These are phyloP conservation scores for Candolleomyces eurysporus DNA, from an alignment of 768 basidiomycete species.

Conservation along the genomic window DNA sequence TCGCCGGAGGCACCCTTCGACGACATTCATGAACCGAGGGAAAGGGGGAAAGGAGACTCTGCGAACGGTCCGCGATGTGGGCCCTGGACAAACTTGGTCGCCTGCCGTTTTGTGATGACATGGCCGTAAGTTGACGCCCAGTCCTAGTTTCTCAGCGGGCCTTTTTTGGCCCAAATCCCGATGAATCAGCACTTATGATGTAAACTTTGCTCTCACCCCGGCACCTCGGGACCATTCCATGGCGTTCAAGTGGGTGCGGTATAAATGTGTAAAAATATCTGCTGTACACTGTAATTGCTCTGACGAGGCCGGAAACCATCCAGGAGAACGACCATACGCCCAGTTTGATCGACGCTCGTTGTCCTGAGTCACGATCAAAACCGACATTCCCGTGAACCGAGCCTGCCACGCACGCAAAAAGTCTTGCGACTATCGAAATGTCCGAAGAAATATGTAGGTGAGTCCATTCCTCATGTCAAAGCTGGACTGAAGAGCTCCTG, in stretches of 20 bases:
- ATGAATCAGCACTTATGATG: not conserved
- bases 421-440: too few species aligned
- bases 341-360: too few species aligned
- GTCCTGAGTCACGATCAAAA: too few species aligned
- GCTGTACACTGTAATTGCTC: too few species aligned
- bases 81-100: not conserved
- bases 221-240: too few species aligned
- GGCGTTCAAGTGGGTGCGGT: too few species aligned
- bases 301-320: too few species aligned
- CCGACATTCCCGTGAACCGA: too few species aligned
- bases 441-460: too few species aligned
- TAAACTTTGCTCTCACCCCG: not conserved
- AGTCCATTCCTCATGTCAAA: not conserved
- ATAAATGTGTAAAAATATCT: too few species aligned
- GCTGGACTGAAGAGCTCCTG: not conserved
- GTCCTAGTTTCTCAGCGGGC: not conserved
- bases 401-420: too few species aligned
- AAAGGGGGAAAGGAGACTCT: not conserved
- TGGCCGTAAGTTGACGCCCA: not conserved
- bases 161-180: not conserved
- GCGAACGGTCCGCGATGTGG: not conserved
- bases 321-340: too few species aligned
- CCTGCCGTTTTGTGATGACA: not conserved
- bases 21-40: constrained; percentile 6
- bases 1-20: not conserved